Base-by-base conservation (phyloP, 208 protist genomes). In the Acanthamoeba castellanii region DNA sequence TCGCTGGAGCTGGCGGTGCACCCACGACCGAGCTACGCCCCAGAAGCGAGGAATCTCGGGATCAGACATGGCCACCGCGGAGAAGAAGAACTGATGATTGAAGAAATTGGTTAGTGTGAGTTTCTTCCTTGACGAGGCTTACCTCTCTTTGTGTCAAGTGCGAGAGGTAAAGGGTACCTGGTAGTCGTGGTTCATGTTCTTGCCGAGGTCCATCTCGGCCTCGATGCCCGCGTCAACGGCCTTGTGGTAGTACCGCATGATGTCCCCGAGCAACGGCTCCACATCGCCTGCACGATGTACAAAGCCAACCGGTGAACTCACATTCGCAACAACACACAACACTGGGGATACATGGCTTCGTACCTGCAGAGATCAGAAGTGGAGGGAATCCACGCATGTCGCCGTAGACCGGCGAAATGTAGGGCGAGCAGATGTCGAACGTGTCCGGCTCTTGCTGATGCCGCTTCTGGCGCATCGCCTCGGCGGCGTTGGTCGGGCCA, bases 171-270 rank as follows among this genome's bases (percentile, higher is more conserved):
- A 16, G 11, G 64, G 47, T 37, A 87, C 45, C 57, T 91, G 84
- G 32, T 91, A 91, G 52, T 91, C 84, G 37, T 91, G 84, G 84
- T 91, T 91, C 84, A 91, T 68, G 55, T 91, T 68, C 61, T 66
- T 91, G 30, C 52, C 84, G 32, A 55, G 34, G 55, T 70, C 45
- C 30, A 91, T 22, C 42, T 91, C 50, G 3, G 61, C 84, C 3
- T 91, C 84, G 22, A 91, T 7, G 16, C 84, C 84, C 27, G 20
- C 84, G 20, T 50, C 61, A 4, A 70, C 55, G 20, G 34, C 30
- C 61, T 68, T 91, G 20, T 68, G 34, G 61, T 68, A 91, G 61
- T 70, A 91, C 55, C n/a, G 30, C 84, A 18, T 68, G 84, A 91
- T 91, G 52, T 91, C 84, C 2, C 84, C 84, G 2, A 72, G 52